Base-by-base conservation (phyloP, 345 rosid species). In the Kernera saxatilis region DNA sequence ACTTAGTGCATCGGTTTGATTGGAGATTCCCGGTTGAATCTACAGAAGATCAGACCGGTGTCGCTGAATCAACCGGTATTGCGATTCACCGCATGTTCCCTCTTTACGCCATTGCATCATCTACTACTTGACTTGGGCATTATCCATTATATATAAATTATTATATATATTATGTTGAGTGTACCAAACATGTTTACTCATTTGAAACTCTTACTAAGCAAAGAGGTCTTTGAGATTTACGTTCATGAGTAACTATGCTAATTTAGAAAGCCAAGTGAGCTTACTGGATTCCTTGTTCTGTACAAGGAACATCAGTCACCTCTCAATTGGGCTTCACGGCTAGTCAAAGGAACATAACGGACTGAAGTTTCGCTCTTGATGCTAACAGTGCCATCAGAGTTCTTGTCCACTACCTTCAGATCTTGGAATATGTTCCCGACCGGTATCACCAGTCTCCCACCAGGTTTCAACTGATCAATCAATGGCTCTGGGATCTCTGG, bases 381-480 rank as follows among this genome's bases (percentile, higher is more conserved):
- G 45, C 81, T 84, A 43, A 90, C 39, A 11, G 88, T 84, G 58
- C 99, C 99, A 74, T 89, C 98, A 71, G 77, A 67, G 36, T 70
- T 80, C 80, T 94, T 94, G 45, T 88, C 93, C 32, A 94, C 78
- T 9, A 94, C 93, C 79, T 92, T 82, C 81, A 94, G 55, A 71
- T 89, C 96, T 74, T 94, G 99, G 48, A 84, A 88, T 29, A 87
- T 73, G 43, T 88, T 82, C 23, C 98, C 99, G 0, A 92, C 99
- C 0, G 99, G 99, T 39, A 94, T 94, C 69, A 94, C 99, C 88
- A 94, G 82, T 77, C 95, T 78, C 36, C 99, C 99, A 43, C 99
- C 98, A 0, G 98, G 93, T 76, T 92, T 94, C 80, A 94, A 67
- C 50, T 94, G 98, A 68, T 92, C 89, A 40, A 94, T 76, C 27